Evolutionary conservation across 2,329 filamentous ascomycete species (phyloP).

Genomic region (Diplocarpon mali): DNA sequence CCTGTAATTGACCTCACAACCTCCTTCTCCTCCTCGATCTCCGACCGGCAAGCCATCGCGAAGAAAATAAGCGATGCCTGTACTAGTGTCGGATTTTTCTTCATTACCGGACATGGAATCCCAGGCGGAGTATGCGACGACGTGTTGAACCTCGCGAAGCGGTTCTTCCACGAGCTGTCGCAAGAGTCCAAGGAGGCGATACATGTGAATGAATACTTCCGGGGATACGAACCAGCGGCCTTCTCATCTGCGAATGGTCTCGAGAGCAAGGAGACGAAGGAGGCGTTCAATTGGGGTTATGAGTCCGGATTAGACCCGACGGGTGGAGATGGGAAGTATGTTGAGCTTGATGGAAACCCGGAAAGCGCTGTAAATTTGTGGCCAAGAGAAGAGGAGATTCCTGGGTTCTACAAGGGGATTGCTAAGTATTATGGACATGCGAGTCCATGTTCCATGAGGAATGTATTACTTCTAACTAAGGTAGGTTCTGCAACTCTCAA

Average conservation of each 20-base stretch:
- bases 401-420: slow-evolving; percentile 25
- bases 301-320: slow-evolving; percentile 24
- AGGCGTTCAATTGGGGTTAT: slow-evolving; percentile 28
- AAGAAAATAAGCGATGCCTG: slow-evolving; percentile 23
- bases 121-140: slow-evolving; percentile 30
- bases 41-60: slow-evolving; percentile 20
- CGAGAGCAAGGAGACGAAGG: slow-evolving; percentile 37
- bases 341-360: slow-evolving; percentile 23
- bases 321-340: slow-evolving; percentile 26
- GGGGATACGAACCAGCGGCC: slow-evolving; percentile 39
- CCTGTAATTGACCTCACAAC: slow-evolving; percentile 24
- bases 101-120: slow-evolving; percentile 36
- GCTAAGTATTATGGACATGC: slow-evolving; percentile 23
- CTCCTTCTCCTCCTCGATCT: slow-evolving; percentile 21
- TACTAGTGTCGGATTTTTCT: slow-evolving; percentile 25
- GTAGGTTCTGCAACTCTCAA: slow-evolving; percentile 30
- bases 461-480: background rate
- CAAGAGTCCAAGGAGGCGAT: slow-evolving; percentile 33
- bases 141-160: slow-evolving; percentile 32
- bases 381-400: slow-evolving; percentile 21
- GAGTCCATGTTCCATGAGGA: background rate
- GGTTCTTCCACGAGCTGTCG: slow-evolving; percentile 37
- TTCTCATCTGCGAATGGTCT: slow-evolving; percentile 35
- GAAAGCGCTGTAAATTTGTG: slow-evolving; percentile 21
- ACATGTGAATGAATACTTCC: slow-evolving; percentile 31